These are phyloP conservation scores for Globisporangium solare DNA, from an alignment of 352 stramenopile species.

Conservation along the genomic window DNA sequence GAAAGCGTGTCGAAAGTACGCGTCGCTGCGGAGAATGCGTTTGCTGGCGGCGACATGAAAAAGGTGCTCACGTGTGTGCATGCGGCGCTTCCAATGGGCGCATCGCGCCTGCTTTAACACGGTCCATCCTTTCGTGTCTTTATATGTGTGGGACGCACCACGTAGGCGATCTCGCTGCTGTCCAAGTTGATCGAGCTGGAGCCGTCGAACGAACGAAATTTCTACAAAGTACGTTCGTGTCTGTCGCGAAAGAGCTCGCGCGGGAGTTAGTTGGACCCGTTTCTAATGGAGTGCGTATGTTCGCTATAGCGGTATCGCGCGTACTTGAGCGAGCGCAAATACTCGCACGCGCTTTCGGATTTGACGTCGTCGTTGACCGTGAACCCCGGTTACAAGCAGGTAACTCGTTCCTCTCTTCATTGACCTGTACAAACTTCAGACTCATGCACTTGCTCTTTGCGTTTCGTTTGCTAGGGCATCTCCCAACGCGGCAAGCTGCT, in stretches of 20 bases:
- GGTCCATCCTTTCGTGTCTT: not conserved
- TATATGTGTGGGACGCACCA: not conserved
- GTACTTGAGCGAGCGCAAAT: conserved; percentile 81
- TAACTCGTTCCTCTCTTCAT: not conserved
- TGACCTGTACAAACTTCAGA: too few species aligned
- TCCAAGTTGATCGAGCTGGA: conserved; percentile 81
- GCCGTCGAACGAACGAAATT: conserved; percentile 73
- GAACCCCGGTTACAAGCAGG: conserved; percentile 79
- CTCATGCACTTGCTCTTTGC: not conserved
- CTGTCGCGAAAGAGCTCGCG: not conserved
- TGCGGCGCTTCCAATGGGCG: not conserved
- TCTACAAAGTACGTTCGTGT: conserved; percentile 50
- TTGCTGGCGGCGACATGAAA: conserved; percentile 76
- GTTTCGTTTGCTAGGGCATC: conserved; percentile 24
- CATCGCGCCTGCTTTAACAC: too few species aligned
- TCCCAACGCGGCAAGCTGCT: conserved; percentile 70
- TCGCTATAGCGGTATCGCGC: conserved; percentile 56
- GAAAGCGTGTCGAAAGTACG: conserved; percentile 56
- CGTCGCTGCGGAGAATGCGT: conserved; percentile 73
- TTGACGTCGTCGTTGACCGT: conserved; percentile 62
- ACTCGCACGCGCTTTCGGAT: conserved; percentile 62
- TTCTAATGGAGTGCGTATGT: not conserved
- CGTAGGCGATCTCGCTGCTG: conserved; percentile 64
- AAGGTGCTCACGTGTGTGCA: conserved; percentile 22
- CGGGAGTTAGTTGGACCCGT: not conserved